Evolutionary conservation across 495 filamentous ascomycete genomes (phyloP).

Genomic region (Hypoxylon crocopeplum): DNA sequence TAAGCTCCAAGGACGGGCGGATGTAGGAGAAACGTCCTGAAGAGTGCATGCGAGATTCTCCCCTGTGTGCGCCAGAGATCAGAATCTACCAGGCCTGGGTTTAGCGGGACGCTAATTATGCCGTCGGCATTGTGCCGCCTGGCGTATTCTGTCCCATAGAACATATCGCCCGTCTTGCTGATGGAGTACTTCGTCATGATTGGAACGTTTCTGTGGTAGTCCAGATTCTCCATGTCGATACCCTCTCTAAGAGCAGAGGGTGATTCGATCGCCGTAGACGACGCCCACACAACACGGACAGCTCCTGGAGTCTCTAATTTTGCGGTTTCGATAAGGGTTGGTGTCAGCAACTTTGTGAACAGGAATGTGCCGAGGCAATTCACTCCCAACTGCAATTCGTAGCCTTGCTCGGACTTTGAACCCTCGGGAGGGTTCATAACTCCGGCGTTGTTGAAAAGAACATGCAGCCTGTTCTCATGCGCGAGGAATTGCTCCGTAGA

Average conservation of each 20-base stretch:
- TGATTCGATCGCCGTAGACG: slow-evolving; percentile 28
- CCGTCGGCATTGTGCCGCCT: slow-evolving; percentile 32
- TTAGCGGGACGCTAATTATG: slow-evolving; percentile 36
- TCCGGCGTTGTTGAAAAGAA: slow-evolving; percentile 47
- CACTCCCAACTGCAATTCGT: slow-evolving; percentile 46
- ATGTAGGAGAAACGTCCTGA: not conserved
- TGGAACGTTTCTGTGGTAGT: slow-evolving; percentile 29
- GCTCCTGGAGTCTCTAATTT: slow-evolving; percentile 33
- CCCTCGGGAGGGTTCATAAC: slow-evolving; percentile 38
- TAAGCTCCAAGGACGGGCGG: slow-evolving; percentile 44
- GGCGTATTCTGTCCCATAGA: slow-evolving; percentile 42
- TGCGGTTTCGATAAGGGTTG: slow-evolving; percentile 47
- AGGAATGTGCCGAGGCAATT: slow-evolving; percentile 50
- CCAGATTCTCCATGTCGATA: slow-evolving; percentile 44
- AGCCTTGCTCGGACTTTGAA: slow-evolving; percentile 40
- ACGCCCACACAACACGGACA: slow-evolving; percentile 55
- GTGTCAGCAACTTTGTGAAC: slow-evolving; percentile 51
- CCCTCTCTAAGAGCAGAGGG: slow-evolving; percentile 19
- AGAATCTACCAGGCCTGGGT: slow-evolving; percentile 47
- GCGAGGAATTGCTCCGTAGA: slow-evolving; percentile 23
- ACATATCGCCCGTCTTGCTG: slow-evolving; percentile 48
- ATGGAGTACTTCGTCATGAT: slow-evolving; percentile 36
- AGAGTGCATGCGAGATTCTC: not conserved
- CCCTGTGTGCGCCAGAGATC: not conserved
- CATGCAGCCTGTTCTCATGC: slow-evolving; percentile 31